Percentiles rank a stretch among this genome's conserved stretches.
These are phyloP conservation scores for Calonectria pseudoturangicola DNA, from an alignment of 2,329 filamentous ascomycete species.

Conservation along the genomic window DNA sequence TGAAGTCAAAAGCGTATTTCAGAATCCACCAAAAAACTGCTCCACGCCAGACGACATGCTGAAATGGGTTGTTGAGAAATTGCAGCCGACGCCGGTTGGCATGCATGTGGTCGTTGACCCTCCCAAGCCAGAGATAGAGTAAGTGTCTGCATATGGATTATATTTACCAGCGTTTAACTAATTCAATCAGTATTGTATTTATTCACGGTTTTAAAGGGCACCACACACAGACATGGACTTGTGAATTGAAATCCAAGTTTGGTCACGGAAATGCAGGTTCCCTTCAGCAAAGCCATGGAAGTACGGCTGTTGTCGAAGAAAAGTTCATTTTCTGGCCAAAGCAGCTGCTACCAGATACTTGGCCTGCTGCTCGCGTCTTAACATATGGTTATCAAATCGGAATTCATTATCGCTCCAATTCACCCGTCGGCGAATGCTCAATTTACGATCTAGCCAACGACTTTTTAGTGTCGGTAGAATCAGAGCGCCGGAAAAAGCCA, in stretches of 20 bases:
- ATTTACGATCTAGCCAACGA: constrained; percentile 59
- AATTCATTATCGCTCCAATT: constrained; percentile 51
- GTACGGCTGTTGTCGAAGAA: neutral
- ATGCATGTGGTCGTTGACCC: neutral
- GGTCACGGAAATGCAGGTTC: neutral
- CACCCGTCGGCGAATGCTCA: constrained; percentile 51
- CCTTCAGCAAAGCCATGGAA: neutral
- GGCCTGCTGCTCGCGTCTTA: constrained; percentile 52
- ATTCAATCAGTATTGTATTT: neutral
- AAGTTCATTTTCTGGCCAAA: constrained; percentile 44
- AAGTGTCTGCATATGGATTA: neutral
- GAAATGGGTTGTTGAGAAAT: neutral
- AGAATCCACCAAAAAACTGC: neutral
- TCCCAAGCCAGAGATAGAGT: constrained; percentile 6
- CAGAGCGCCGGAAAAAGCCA: constrained; percentile 48
- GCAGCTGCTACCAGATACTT: constrained; percentile 48
- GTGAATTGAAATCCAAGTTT: neutral
- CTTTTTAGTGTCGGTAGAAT: constrained; percentile 59
- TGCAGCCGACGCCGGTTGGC: neutral
- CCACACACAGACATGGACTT: constrained; percentile 5
- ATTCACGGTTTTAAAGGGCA: constrained; percentile 8
- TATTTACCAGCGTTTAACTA: neutral
- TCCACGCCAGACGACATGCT: neutral
- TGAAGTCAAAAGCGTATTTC: constrained; percentile 1
- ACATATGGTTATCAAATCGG: constrained; percentile 58